phyloP scores from a whole-genome alignment of 148 eudicot genomes.

The Chenopodium berlandieri region DNA sequence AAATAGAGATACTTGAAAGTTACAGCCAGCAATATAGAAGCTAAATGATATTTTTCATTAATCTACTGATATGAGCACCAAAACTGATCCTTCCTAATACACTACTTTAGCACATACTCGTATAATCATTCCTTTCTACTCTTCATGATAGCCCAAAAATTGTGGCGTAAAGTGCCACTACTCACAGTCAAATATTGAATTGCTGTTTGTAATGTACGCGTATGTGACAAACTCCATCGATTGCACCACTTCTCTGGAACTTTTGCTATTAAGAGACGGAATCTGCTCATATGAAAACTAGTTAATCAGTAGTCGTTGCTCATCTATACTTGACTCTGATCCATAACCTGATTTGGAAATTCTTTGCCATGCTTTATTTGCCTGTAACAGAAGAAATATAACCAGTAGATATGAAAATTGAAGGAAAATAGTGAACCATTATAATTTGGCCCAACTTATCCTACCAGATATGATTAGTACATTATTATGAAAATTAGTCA shows the following conservation, averaged over 20 bases:
- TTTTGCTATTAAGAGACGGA: not conserved
- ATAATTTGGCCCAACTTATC: not conserved
- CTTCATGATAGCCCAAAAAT: not conserved
- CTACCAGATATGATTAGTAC: not conserved
- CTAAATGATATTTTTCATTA: too few relatives aligned
- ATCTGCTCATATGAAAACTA: not conserved
- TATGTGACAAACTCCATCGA: not conserved
- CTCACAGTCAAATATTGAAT: not conserved
- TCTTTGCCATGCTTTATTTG: slow-evolving; percentile 62
- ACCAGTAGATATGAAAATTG: not conserved
- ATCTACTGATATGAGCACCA: too few relatives aligned
- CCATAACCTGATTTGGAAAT: slow-evolving; percentile 33
- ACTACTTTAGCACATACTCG: not conserved
- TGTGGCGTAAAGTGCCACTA: not conserved
- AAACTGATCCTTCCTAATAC: not conserved
- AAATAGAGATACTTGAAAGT: too few relatives aligned
- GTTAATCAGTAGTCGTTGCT: slow-evolving; percentile 14
- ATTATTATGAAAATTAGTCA: too few relatives aligned
- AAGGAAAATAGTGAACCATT: not conserved
- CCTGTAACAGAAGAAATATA: slow-evolving; percentile 35
- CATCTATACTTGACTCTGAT: slow-evolving; percentile 12
- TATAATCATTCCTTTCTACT: not conserved
- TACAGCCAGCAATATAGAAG: too few relatives aligned
- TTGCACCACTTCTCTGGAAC: not conserved
- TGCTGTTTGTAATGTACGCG: not conserved